Evolutionary conservation across 257 asterid genomes (phyloP).

Genomic region (Voacanga thouarsii): DNA sequence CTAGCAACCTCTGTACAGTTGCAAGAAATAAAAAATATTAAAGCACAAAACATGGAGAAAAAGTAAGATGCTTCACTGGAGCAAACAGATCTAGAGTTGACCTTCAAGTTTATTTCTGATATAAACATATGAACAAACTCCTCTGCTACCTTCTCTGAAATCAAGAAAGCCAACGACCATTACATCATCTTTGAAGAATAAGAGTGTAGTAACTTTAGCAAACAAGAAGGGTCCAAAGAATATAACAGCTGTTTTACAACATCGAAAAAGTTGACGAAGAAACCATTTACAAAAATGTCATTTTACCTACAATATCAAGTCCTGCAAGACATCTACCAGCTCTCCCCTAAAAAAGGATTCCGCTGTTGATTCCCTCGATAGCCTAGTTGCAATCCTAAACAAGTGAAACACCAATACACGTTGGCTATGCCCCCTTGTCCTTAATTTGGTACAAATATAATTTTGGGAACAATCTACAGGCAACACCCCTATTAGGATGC

Average conservation of each 20-base stretch:
- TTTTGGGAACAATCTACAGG: background rate
- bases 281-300: background rate
- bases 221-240: background rate
- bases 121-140: slow-evolving; percentile 67
- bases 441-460: background rate
- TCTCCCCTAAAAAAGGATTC: background rate
- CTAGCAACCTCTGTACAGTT: slow-evolving; percentile 71
- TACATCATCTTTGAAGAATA: background rate
- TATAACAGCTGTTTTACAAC: background rate
- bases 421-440: background rate
- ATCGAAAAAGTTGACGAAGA: background rate
- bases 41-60: slow-evolving; percentile 10
- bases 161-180: slow-evolving; percentile 15
- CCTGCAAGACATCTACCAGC: background rate
- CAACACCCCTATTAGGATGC: background rate
- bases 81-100: slow-evolving; percentile 26
- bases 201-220: background rate
- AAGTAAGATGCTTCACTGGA: slow-evolving; percentile 1
- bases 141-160: slow-evolving; percentile 62
- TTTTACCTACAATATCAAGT: background rate
- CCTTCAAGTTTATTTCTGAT: slow-evolving; percentile 68
- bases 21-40: slow-evolving; percentile 16
- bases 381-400: background rate
- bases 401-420: background rate
- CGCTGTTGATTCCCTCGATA: background rate